Evolutionary conservation across 2,329 filamentous ascomycete species (phyloP), one percentile per base, ranked within the genome.

Genomic region (Fusarium torreyae): DNA sequence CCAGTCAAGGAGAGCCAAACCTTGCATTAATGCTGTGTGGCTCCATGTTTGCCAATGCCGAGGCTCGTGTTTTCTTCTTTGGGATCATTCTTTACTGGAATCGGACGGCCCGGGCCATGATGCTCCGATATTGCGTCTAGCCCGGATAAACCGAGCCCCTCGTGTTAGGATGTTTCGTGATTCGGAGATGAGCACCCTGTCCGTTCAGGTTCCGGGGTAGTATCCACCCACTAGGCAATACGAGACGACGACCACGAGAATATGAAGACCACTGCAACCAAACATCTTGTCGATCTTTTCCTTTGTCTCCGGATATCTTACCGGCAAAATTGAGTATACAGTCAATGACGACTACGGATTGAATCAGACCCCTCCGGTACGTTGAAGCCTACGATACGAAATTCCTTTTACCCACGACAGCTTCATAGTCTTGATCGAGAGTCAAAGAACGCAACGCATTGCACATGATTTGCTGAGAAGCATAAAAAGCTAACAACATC

Each of bases 51-150:
- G 26, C 39, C 31, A 63, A 56, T 49, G 38, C 57, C 34, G 55
- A 14, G 45, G 20, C 40, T 51, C 20, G 39, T 44, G 34, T 49
- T 3, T 50, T 52, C 48, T 36, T 17, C 10, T 49, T 56, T 34
- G 28, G 45, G 52, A n/a, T 50, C 14, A 33, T n/a, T 38, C 50
- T 33, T 59, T n/a, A 20, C 66, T 53, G 7, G 43, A 55, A 66
- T 43, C 24, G 46, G 55, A 61, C 48, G 42, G 9, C 42, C 26
- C 68, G 68, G 68, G 51, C 54, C 45, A 18, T 51, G 67, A 65
- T 49, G 54, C 58, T 70, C 68, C 68, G 68, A 46, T 45, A 50
- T 40, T 70, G 67, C 54, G 64, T 22, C 40, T 34, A 51, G 17
- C 15, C 43, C 66, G 66, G 66, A 53, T 63, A 69, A 69, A 69